Base-by-base conservation (phyloP, 2,329 filamentous ascomycete species). In the Drechslerella stenobrocha region DNA sequence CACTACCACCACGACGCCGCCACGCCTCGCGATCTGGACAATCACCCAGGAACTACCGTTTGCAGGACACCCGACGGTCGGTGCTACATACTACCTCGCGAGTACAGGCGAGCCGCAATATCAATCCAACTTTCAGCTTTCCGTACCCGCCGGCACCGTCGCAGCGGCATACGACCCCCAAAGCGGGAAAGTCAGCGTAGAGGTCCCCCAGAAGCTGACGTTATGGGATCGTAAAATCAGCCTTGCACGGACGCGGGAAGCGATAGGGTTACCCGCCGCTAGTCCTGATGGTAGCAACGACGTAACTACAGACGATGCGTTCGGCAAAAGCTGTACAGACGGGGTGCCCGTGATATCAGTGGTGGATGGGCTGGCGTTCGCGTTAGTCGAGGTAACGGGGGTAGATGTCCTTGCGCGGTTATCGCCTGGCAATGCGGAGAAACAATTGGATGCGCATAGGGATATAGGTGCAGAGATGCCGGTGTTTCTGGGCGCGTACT, bases 321-420 rank as follows among this genome's bases (percentile, higher is more conserved):
- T 79, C 47, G 73, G 73, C 20, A 55, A 74, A n/a, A 75, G 76
- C 2, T 78, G 80, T 75, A 70, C 77, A 28, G 65, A 71, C 8
- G 24, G 51, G 11, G 78, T 80, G 6, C 80, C 81, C 11, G 73
- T 83, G 15, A 80, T 84, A 58, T 85, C 82, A 70, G 83, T 90
- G 45, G 87, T 90, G 32, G 83, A 83, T 44, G 88, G 88, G 47
- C 87, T 91, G 85, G 83, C 83, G 0, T 90, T 90, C 75, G 76
- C 84, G n/a, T 80, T 89, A 28, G 78, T 87, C 11, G 77, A 82
- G 70, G 78, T 93, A 20, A 78, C 82, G 0, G 80, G 79, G 55
- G 75, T 89, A 7, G 83, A 84, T 26, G 79, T 81, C 5, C 78
- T 92, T 15, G 79, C 77, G 3, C 71, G 75, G 9, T 28, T 71